Base-by-base conservation (phyloP, 495 filamentous ascomycete species). In the Cladorrhinum samala region DNA sequence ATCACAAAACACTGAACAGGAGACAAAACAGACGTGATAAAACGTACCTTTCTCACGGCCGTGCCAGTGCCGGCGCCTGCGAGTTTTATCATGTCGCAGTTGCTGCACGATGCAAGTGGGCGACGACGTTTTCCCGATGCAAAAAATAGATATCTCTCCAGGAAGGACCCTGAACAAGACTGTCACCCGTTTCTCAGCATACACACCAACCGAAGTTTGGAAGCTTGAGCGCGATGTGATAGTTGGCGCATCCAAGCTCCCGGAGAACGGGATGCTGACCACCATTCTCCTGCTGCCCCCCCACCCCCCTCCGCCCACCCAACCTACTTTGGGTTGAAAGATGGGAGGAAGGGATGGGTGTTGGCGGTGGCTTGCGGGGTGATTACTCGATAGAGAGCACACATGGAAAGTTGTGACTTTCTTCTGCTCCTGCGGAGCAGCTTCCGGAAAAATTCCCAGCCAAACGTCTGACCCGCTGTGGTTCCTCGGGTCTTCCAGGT, bases 361-460 rank as follows among this genome's bases (percentile, higher is more conserved):
- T 33, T n/a, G n/a, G n/a, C n/a, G n/a, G 27, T 33, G 27, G 27
- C 27, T 33, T 33, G 27, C 27, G 27, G 27, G 27, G 27, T 33
- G 11, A 6, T 11, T 6, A 33, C 27, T n/a, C n/a, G n/a, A n/a
- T n/a, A n/a, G n/a, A n/a, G n/a, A n/a, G n/a, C 30, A 7, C 30
- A 7, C 30, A 7, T 14, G 7, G 30, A 27, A 5, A 46, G 30
- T 2, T 37, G 30, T 37, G 30, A 37, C 14, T 6, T 37, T 6
- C 14, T 6, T 37, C 7, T 6, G 7, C 30, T 14, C 30, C 7
- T 37, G 14, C 30, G 30, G 30, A 7, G 30, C 14, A 37, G 30
- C n/a, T 49, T 4, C 50, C 50, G 50, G 50, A 52, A 39, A 52
- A 52, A 52, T 52, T 52, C 38, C 40, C 50, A 52, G 36, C 50